phyloP scores from a whole-genome alignment of 805 yeast genomes.

The Lachancea kluyveri region DNA sequence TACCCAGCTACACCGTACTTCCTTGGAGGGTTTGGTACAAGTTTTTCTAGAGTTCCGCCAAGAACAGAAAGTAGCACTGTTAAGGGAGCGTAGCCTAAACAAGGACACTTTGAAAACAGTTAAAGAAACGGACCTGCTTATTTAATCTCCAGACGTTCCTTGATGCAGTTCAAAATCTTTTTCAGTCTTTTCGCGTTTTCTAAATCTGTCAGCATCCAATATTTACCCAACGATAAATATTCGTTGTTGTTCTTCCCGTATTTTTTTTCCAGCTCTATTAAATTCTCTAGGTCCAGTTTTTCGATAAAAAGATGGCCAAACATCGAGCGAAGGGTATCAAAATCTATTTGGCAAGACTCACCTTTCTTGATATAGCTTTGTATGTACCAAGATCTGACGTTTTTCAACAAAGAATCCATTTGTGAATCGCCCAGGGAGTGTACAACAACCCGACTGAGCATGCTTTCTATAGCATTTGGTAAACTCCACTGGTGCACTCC shows the following conservation, averaged over 20 bases:
- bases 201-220: slow-evolving; percentile 10
- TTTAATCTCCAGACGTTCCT: background rate
- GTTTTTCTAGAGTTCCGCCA: slow-evolving; percentile 16
- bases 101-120: background rate
- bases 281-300: background rate
- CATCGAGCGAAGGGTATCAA: background rate
- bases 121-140: background rate
- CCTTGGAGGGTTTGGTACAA: slow-evolving; percentile 17
- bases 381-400: slow-evolving; percentile 4
- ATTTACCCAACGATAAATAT: slow-evolving; percentile 1
- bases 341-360: slow-evolving; percentile 1
- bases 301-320: slow-evolving; percentile 1
- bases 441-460: too few species aligned
- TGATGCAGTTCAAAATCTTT: slow-evolving; percentile 5
- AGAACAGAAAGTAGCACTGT: background rate
- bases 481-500: too few species aligned
- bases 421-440: slow-evolving; percentile 1
- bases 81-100: background rate
- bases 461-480: too few species aligned
- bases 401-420: background rate
- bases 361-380: background rate
- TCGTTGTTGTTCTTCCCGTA: background rate
- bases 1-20: slow-evolving; percentile 6
- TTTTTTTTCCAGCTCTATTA: slow-evolving; percentile 1
- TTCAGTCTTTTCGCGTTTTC: slow-evolving; percentile 9